Conservation (phyloP, 148 eudicot species). For the Chenopodium album region DNA sequence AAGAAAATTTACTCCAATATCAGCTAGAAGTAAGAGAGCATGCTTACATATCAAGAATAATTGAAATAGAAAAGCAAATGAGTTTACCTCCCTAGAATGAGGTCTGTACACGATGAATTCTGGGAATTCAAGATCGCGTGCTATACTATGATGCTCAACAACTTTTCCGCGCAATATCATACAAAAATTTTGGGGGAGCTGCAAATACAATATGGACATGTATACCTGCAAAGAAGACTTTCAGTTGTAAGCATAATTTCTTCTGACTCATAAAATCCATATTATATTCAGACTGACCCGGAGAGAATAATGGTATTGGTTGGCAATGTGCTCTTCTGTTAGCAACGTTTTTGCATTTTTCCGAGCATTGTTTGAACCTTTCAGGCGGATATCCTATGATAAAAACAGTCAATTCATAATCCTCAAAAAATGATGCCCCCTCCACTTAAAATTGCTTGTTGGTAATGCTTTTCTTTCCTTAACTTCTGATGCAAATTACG, state of each 20-base stretch:
- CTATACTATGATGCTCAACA: constrained; percentile 71
- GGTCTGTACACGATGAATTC: constrained; percentile 83
- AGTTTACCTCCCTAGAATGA: constrained; percentile 59
- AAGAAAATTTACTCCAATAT: not conserved
- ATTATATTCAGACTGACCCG: constrained; percentile 57
- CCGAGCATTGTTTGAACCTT: constrained; percentile 23
- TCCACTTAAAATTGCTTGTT: no score
- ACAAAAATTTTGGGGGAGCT: constrained; percentile 58
- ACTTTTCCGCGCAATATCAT: constrained; percentile 69
- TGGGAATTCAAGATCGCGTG: constrained; percentile 64
- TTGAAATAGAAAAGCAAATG: constrained; percentile 8
- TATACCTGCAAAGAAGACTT: constrained; percentile 53
- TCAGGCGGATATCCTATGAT: constrained; percentile 67
- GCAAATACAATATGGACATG: constrained; percentile 79
- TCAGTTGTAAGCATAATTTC: not conserved
- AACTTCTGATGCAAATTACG: not conserved
- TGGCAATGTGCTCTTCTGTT: constrained; percentile 68
- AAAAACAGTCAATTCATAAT: constrained; percentile 15
- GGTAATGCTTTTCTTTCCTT: not conserved
- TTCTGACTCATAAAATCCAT: constrained; percentile 3
- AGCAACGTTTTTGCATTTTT: constrained; percentile 22
- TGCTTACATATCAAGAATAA: not conserved
- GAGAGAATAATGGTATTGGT: constrained; percentile 66
- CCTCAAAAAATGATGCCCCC: not conserved
- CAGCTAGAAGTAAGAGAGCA: not conserved